Evolutionary conservation across 225 moss, liverwort and hornwort species (phyloP).

Genomic region (Sphagnum contortum): DNA sequence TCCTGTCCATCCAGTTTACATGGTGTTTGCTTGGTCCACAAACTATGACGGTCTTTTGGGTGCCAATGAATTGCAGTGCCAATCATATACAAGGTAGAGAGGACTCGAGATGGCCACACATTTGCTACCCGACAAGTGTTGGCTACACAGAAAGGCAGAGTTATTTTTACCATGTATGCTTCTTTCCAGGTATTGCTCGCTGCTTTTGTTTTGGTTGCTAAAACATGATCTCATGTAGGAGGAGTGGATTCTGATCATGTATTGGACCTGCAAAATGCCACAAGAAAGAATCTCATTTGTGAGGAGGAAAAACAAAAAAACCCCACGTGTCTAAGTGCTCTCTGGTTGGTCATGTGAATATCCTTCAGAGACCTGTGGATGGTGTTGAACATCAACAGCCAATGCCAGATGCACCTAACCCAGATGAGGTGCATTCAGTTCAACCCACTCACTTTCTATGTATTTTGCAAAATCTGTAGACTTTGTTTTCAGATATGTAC

Average conservation of each 20-base stretch:
- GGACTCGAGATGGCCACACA: conserved; percentile 41
- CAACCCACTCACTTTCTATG: not conserved
- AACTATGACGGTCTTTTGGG: too few species aligned
- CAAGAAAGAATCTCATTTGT: not conserved
- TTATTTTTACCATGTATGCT: conserved; percentile 38
- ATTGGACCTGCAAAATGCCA: not conserved
- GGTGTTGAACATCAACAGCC: conserved; percentile 45
- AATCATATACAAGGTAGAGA: conserved; percentile 42
- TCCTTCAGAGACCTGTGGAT: conserved; percentile 30
- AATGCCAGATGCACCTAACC: conserved; percentile 38
- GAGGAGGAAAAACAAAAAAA: not conserved
- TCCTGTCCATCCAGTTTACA: too few species aligned
- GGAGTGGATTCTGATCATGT: too few species aligned
- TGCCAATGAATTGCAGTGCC: conserved; percentile 20
- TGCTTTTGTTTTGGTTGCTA: not conserved
- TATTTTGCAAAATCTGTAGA: not conserved
- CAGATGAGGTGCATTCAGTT: conserved; percentile 28
- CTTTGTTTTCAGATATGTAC: too few species aligned
- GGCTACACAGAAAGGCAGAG: conserved; percentile 39
- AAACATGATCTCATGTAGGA: not conserved
- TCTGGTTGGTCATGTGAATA: not conserved
- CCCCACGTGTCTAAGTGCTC: too few species aligned
- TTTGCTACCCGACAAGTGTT: conserved; percentile 42
- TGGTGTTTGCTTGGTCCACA: too few species aligned
- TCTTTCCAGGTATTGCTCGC: conserved; percentile 33